These are phyloP conservation scores for Phytophthora citricola DNA, from an alignment of 352 stramenopile species.

Conservation along the genomic window DNA sequence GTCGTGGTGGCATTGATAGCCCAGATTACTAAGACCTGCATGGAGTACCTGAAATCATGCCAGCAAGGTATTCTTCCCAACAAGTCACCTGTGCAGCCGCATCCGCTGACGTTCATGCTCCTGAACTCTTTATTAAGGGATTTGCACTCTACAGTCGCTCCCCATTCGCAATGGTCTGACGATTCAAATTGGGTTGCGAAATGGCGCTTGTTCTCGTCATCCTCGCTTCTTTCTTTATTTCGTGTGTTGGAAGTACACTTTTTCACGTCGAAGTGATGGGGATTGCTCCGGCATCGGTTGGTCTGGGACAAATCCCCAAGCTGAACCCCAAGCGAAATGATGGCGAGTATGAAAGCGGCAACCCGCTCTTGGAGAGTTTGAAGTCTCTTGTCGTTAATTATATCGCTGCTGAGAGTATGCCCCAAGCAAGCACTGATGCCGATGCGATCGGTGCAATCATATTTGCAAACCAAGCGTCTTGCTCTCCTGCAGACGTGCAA, in stretches of 20 bases:
- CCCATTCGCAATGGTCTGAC: constrained; percentile 21
- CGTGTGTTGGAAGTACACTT: constrained; percentile 82
- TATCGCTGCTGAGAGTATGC: constrained; percentile 35
- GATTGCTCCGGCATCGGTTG: constrained; percentile 82
- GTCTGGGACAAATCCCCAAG: constrained; percentile 71
- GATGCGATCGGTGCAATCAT: constrained; percentile 59
- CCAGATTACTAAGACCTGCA: constrained; percentile 72
- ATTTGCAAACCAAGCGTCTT: constrained; percentile 39
- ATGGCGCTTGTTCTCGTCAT: constrained; percentile 72
- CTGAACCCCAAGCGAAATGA: constrained; percentile 20
- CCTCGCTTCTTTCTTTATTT: constrained; percentile 68
- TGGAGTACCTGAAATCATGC: constrained; percentile 80
- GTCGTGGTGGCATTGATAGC: constrained; percentile 63
- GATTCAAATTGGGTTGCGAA: constrained; percentile 43
- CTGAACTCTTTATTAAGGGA: constrained; percentile 84
- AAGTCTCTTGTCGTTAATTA: constrained; percentile 71
- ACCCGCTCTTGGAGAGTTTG: constrained; percentile 76
- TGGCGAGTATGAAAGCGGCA: constrained; percentile 35
- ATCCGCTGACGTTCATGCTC: constrained; percentile 90
- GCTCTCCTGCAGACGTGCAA: constrained; percentile 48
- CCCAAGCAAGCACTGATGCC: constrained; percentile 14
- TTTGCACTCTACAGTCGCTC: constrained; percentile 35
- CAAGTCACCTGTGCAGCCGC: constrained; percentile 70
- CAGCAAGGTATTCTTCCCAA: constrained; percentile 69
- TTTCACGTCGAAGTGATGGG: constrained; percentile 87